phyloP scores from a whole-genome alignment of 139 green algal species.

The Micractinium conductrix region DNA sequence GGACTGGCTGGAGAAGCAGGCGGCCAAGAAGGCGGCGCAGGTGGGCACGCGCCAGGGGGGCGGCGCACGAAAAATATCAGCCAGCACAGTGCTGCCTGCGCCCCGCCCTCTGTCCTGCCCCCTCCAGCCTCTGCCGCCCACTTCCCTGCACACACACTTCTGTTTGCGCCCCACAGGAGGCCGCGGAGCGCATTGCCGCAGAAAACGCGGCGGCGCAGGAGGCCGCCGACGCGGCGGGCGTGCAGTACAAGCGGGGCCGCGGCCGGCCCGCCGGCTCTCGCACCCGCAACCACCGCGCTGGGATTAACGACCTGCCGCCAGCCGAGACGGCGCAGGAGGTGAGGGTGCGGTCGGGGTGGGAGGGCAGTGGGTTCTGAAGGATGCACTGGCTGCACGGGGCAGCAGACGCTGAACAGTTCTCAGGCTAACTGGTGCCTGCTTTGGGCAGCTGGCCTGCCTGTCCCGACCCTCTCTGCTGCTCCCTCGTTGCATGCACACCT shows the following conservation, averaged over 20 bases:
- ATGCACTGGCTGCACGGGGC: no score
- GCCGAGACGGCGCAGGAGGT: constrained; percentile 50
- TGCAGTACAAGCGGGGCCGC: constrained; percentile 50
- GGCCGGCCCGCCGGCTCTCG: constrained; percentile 54
- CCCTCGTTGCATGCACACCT: no score
- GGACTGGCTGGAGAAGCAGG: constrained; percentile 59
- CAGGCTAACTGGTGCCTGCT: no score
- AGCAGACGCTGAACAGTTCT: no score
- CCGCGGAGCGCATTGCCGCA: constrained; percentile 32
- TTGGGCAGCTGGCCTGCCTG: neutral
- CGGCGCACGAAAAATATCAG: no score
- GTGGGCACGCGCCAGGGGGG: neutral
- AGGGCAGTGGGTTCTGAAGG: neutral
- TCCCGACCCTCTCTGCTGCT: neutral
- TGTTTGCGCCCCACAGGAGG: neutral
- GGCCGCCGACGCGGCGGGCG: constrained; percentile 47
- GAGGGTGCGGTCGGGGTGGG: neutral
- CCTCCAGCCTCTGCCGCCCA: neutral
- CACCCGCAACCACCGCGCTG: constrained; percentile 10
- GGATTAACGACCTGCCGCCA: constrained; percentile 34
- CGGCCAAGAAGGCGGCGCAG: constrained; percentile 40
- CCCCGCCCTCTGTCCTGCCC: neutral
- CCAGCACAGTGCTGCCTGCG: no score
- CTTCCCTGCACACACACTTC: neutral
- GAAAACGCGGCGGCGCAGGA: constrained; percentile 39